Conservation (phyloP, 176 grass and related monocot species). For the Elaeis guineensis region DNA sequence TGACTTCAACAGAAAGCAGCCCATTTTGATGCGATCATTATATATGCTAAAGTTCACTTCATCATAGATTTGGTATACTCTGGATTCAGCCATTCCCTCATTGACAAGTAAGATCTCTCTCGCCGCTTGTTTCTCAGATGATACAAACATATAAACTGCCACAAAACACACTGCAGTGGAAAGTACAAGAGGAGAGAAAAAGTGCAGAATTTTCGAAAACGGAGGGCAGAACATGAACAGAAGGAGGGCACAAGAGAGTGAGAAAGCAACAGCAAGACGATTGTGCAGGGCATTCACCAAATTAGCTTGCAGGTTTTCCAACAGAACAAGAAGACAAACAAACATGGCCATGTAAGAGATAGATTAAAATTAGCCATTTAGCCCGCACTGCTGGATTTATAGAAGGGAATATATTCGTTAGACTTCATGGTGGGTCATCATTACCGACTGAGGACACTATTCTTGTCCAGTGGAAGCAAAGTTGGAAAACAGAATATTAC, state of each 20-base stretch:
- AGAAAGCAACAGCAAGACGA: not conserved
- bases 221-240: not conserved
- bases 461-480: too few relatives aligned
- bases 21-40: constrained; percentile 12
- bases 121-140: constrained; percentile 18
- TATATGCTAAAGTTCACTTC: constrained; percentile 38
- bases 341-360: constrained; percentile 13
- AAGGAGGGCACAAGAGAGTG: not conserved
- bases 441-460: constrained; percentile 9
- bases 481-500: too few relatives aligned
- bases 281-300: not conserved
- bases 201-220: constrained; percentile 21
- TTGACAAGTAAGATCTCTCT: constrained; percentile 34
- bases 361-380: not conserved
- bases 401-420: constrained; percentile 47
- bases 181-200: constrained; percentile 40
- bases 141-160: constrained; percentile 22
- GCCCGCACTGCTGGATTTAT: constrained; percentile 16
- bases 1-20: constrained; percentile 35
- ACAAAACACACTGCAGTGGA: constrained; percentile 40
- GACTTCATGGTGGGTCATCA: constrained; percentile 16
- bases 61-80: constrained; percentile 35
- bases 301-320: constrained; percentile 7
- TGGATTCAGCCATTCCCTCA: constrained; percentile 19
- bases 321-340: not conserved